Evolutionary conservation across 1,284 basidiomycete species (phyloP), one percentile per base, ranked within the genome.

Genomic region (Malassezia arunalokei): DNA sequence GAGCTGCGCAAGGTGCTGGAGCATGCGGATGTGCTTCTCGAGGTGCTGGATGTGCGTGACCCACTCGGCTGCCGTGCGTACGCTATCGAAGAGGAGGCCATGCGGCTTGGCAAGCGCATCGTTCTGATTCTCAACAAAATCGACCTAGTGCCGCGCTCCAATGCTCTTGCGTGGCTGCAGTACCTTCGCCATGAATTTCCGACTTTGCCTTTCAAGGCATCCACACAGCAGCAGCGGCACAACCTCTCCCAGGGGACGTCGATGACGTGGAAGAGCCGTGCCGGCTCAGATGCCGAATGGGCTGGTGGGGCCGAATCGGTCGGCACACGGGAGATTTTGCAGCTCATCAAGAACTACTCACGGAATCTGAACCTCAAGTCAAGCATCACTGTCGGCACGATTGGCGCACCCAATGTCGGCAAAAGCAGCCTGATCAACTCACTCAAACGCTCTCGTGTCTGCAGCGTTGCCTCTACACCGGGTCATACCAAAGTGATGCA

Each of bases 381-480:
- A 31, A 64, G 62, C 9, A 63, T 72, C 44, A 92, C 89, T 0
- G 83, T 96, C 49, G 92, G 92, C 14, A 85, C 96, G 20, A 87
- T 96, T 30, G 92, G 92, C 1, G 92, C 91, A 69, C 92, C 92
- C 3, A 98, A 98, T 75, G 92, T 96, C 49, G 92, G 92, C 8
- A 98, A 98, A 77, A 90, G 86, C 54, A 87, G 83, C 63, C 73
- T 98, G 53, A 95, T 98, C 77, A 98, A 98, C 75, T 87, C 87
- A 47, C 77, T 98, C 49, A 92, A 94, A 75, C 78, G 91, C 40
- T 51, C 66, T 0, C 40, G 66, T 1, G 68, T 68, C 15, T 91
- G 92, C 66, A 82, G 84, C 3, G 89, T 96, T n/a, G 91, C 90
- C 6, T 86, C 89, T 3, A 90, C 90, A 63, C 85, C 92, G 0